Percentiles rank a stretch among this genome's conserved stretches.
These are phyloP conservation scores for Coelastrella sp. DNA, from an alignment of 139 green algal species.

Conservation along the genomic window DNA sequence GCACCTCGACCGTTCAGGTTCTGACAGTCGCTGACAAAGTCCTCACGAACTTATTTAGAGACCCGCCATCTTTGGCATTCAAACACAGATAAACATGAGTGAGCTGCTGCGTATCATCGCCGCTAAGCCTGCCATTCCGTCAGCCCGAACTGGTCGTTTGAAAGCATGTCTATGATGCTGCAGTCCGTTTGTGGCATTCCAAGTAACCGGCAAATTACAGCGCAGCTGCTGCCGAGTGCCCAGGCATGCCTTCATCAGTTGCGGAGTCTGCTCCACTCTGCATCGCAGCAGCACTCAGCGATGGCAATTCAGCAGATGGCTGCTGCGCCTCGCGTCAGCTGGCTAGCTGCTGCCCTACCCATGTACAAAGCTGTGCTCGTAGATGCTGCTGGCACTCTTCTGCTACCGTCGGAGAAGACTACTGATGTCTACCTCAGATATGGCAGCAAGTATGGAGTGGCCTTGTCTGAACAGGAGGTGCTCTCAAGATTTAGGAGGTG, in stretches of 20 bases:
- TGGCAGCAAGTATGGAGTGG: constrained; percentile 65
- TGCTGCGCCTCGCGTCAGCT: neutral
- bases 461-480: constrained; percentile 63
- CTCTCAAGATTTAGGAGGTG: constrained; percentile 69
- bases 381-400: constrained; percentile 77
- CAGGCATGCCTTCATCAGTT: neutral
- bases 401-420: constrained; percentile 66
- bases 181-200: neutral
- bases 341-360: neutral
- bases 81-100: neutral
- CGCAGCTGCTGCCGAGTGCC: neutral
- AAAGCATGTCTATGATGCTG: neutral
- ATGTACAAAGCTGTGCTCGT: constrained; percentile 64
- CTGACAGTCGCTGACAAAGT: neutral
- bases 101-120: neutral
- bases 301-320: neutral
- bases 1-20: neutral
- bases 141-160: neutral
- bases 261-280: neutral
- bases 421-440: constrained; percentile 76
- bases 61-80: neutral
- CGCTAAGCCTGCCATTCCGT: neutral
- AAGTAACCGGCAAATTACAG: neutral
- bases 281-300: neutral
- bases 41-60: neutral